Evolutionary conservation across 805 yeast genomes (phyloP), one percentile per base, ranked within the genome.

Genomic region (Candida corydali): DNA sequence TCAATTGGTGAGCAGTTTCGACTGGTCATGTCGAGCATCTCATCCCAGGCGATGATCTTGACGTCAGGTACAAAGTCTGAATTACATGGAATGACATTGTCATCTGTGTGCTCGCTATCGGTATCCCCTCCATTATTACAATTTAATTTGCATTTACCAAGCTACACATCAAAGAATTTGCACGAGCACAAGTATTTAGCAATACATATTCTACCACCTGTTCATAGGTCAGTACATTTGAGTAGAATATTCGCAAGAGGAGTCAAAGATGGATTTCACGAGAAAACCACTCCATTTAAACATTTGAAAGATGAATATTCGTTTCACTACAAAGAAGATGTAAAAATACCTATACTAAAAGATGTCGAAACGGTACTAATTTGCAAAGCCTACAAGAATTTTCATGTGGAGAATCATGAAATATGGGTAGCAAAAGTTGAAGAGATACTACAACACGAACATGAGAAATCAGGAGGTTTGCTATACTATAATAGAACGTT

Each of bases 61-160:
- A 67, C 72, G 5, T 60, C 69, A 5, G 67, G 63, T 8, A 42
- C 44, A 11, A 25, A 14, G 8, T 29, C 36, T 5, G 40, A 39
- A 5, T 59, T 69, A 26, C 82, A 73, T 58, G 97, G 97, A 0
- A 77, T 86, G 68, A 87, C 97, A 0, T 65, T 91, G 1, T 84
- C 96, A 2, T 86, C 96, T 1, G 86, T 88, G 29, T 76, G 86
- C 9, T 88, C 97, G 1, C 62, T 91, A 10, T 80, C 95, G 0
- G 74, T 88, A 19, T 67, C 72, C 32, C 96, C 96, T 0, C 94
- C 96, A 1, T 59, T 89, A 37, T 51, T 91, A 1, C 93, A 86
- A 50, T 89, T 91, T 65, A 91, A 91, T 55, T 64, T 91, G 26
- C 95, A 86, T 57, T 63, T 80, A 10, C 98, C 98, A 0, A 86